Conservation (phyloP, 306 rosid genomes). For the Sindora glabra region DNA sequence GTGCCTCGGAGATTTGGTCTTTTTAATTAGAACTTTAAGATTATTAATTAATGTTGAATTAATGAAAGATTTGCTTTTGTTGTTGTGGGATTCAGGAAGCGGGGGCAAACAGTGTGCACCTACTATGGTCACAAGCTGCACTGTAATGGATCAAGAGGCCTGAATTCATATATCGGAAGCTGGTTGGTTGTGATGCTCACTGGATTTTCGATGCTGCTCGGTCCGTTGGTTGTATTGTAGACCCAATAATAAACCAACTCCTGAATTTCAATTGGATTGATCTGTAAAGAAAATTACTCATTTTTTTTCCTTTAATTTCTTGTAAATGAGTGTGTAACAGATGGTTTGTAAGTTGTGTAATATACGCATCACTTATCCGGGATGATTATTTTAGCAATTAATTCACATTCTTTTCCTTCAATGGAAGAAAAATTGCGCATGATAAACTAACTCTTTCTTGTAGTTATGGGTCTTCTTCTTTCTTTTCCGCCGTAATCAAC, state of each 20-base stretch:
- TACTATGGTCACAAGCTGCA: constrained; percentile 51
- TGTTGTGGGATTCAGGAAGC: constrained; percentile 43
- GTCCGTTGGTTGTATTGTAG: constrained; percentile 9
- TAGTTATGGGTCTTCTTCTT: not conserved
- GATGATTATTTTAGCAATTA: not conserved
- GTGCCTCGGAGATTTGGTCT: not conserved
- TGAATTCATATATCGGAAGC: constrained; percentile 30
- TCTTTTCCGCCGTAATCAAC: too few relatives aligned
- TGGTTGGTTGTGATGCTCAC: constrained; percentile 29
- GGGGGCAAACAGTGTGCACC: constrained; percentile 50
- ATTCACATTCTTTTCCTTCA: constrained; percentile 9
- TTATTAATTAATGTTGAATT: not conserved
- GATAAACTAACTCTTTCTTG: not conserved
- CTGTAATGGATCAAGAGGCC: constrained; percentile 58
- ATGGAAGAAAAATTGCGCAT: not conserved
- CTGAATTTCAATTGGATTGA: not conserved
- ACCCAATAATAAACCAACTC: not conserved
- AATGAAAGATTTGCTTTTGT: not conserved
- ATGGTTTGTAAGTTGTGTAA: not conserved
- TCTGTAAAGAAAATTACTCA: not conserved
- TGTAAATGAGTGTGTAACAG: not conserved
- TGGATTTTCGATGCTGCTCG: constrained; percentile 16
- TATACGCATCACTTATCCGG: not conserved
- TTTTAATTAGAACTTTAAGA: not conserved
- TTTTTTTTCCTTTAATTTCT: not conserved